Evolutionary conservation across 192 early-diverging fungal genomes (phyloP), one percentile per base, ranked within the genome.

Genomic region (Entophlyctis luteolus): DNA sequence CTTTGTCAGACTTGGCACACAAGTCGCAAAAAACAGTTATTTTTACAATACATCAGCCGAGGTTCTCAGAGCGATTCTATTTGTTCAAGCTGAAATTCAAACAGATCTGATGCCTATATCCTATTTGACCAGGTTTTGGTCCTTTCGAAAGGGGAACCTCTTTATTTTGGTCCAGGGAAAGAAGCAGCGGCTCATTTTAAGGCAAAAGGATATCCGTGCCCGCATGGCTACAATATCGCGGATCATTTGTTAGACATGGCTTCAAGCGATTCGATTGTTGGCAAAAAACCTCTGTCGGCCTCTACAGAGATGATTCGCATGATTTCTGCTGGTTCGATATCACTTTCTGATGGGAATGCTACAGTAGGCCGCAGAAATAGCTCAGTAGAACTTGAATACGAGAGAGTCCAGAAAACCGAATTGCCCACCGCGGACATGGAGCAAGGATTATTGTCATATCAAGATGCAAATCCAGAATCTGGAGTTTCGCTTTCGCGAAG

Each of bases 41-140:
- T 29, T 89, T 92, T 74, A 92, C 90, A 4, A 92, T 97, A 62
- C 94, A 97, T 68, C 93, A 95, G 72, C 94, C 94, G 20, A 84
- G 84, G n/a, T 42, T n/a, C n/a, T n/a, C n/a, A n/a, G n/a, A n/a
- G n/a, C n/a, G n/a, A n/a, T n/a, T n/a, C n/a, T n/a, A 42, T 12
- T 8, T 42, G 39, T 42, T 12, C 8, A 42, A n/a, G n/a, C 8
- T 42, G 39, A 42, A 42, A n/a, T n/a, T n/a, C n/a, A n/a, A n/a
- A n/a, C n/a, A n/a, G n/a, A 39, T 89, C 88, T 3, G 86, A 91
- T 52, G 85, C 90, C 32, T 94, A 90, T 75, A 80, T 80, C 22
- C 81, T 89, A 16, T 94, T 95, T 74, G 90, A 94, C 77, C 82
- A 89, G 59, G 83, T 93, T 3, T 82, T 92, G 27, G 68, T 95